phyloP scores from a whole-genome alignment of 2,329 filamentous ascomycete species.

The Cryphonectria naterciae region DNA sequence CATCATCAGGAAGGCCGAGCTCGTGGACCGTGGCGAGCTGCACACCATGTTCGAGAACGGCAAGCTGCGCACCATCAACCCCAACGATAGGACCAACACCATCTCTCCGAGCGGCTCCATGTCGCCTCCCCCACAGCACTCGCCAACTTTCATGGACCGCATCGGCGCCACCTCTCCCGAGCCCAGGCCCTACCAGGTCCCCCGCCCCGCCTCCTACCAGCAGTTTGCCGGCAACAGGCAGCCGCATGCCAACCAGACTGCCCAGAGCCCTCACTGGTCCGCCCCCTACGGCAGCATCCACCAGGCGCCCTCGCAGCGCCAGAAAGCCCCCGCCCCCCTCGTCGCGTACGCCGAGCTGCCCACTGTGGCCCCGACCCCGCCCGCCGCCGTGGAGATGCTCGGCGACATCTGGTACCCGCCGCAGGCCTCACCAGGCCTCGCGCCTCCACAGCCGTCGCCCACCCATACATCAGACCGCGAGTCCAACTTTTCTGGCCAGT shows the following conservation, averaged over 20 bases:
- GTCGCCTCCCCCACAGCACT: slow-evolving; percentile 22
- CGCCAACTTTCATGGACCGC: slow-evolving; percentile 22
- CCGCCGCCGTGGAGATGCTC: slow-evolving; percentile 43
- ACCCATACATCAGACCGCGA: slow-evolving; percentile 33
- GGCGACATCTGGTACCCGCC: slow-evolving; percentile 54
- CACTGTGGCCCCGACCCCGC: slow-evolving; percentile 25
- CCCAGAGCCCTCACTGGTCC: slow-evolving; percentile 32
- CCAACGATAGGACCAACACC: slow-evolving; percentile 51
- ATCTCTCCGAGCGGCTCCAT: slow-evolving; percentile 18
- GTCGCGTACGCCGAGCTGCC: slow-evolving; percentile 47
- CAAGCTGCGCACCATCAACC: slow-evolving; percentile 61
- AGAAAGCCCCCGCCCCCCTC: slow-evolving; percentile 31
- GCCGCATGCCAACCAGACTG: slow-evolving; percentile 34
- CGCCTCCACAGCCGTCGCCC: slow-evolving; percentile 39
- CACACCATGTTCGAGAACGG: slow-evolving; percentile 71
- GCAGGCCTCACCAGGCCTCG: slow-evolving; percentile 37
- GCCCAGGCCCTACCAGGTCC: slow-evolving; percentile 44
- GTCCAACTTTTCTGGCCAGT: slow-evolving; percentile 34
- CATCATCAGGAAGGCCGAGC: slow-evolving; percentile 72
- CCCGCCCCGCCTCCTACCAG: slow-evolving; percentile 44
- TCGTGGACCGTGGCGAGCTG: slow-evolving; percentile 67
- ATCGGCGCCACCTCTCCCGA: slow-evolving; percentile 36
- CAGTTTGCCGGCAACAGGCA: slow-evolving; percentile 36
- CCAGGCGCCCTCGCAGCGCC: slow-evolving; percentile 35
- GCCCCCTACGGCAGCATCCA: slow-evolving; percentile 29